Percentiles rank a stretch among this genome's conserved stretches.
These are phyloP conservation scores for Stephanodiscus triporus DNA, from an alignment of 108 stramenopile genomes.

Conservation along the genomic window DNA sequence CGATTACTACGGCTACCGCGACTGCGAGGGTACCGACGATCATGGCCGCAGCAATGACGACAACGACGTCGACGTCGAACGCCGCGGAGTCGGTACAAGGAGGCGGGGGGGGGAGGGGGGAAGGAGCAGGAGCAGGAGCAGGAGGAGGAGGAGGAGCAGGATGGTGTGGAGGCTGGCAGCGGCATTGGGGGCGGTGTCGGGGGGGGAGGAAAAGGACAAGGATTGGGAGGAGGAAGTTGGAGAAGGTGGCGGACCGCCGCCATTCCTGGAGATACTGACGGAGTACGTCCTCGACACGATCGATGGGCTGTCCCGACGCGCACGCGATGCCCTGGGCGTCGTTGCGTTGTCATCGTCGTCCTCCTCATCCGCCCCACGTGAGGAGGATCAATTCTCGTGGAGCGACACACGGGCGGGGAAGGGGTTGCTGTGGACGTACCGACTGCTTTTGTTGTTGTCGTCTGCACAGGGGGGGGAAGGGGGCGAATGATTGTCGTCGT, in stretches of 20 bases:
- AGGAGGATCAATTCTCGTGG: conserved; percentile 44
- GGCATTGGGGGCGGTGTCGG: background rate
- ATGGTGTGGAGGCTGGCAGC: background rate
- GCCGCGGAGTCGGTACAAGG: background rate
- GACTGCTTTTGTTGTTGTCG: conserved; percentile 11
- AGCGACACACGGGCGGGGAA: conserved; percentile 39
- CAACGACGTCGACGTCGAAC: no score
- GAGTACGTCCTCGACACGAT: background rate
- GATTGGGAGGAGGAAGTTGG: background rate
- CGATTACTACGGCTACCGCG: background rate
- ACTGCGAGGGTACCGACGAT: background rate
- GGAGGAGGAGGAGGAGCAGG: conserved; percentile 2
- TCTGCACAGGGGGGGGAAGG: no score
- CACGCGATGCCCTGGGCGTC: background rate
- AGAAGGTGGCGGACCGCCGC: background rate
- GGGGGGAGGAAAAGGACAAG: conserved; percentile 1
- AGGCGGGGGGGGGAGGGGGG: background rate
- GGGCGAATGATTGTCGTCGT: no score
- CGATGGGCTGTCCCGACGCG: background rate
- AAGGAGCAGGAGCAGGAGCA: background rate
- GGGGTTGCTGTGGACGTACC: conserved; percentile 30
- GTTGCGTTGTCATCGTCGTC: background rate
- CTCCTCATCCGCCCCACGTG: conserved; percentile 1
- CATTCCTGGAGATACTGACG: background rate
- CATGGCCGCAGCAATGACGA: background rate